Percentiles rank a stretch among this genome's conserved stretches.
Evolutionary conservation across 1,284 basidiomycete genomes (phyloP).

Genomic region (Leccinum pallidistipes): DNA sequence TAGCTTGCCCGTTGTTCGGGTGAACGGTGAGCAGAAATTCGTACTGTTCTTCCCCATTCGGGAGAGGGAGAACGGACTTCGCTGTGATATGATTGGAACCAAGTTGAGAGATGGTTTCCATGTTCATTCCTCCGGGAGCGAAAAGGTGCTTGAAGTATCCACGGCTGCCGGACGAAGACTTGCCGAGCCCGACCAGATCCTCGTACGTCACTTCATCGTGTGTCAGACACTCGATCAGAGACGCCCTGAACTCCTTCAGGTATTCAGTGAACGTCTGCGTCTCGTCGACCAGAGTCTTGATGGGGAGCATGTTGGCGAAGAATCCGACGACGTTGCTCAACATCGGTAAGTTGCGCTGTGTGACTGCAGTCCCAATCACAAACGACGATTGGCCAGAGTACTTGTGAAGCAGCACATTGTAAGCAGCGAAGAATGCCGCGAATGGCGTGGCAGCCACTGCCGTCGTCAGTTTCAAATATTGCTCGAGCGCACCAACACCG

Average conservation of each 20-base stretch:
- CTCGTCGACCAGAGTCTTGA: constrained; percentile 28
- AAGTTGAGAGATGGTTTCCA: constrained; percentile 16
- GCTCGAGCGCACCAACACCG: constrained; percentile 21
- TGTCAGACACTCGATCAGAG: constrained; percentile 18
- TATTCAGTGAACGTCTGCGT: constrained; percentile 24
- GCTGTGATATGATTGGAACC: constrained; percentile 18
- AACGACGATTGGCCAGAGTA: constrained; percentile 28
- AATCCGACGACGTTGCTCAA: constrained; percentile 26
- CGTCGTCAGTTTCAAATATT: constrained; percentile 20
- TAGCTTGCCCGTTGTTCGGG: constrained; percentile 19
- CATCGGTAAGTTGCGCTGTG: constrained; percentile 28
- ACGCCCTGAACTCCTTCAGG: constrained; percentile 19
- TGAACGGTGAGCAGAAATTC: constrained; percentile 32
- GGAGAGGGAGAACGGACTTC: constrained; percentile 22
- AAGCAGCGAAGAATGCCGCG: constrained; percentile 31
- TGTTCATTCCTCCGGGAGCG: constrained; percentile 30
- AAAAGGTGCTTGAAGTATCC: constrained; percentile 35
- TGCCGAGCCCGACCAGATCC: constrained; percentile 29
- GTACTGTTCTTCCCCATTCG: constrained; percentile 32
- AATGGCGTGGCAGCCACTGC: constrained; percentile 20
- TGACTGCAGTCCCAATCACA: constrained; percentile 28
- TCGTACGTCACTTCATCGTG: constrained; percentile 33
- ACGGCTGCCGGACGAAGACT: constrained; percentile 23
- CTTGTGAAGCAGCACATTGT: constrained; percentile 31
- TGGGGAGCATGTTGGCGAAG: constrained; percentile 31